A percentile compares a stretch with the other conserved stretches of the same genome.
Conservation (phyloP, 768 basidiomycete species). For the Artomyces pyxidatus region DNA sequence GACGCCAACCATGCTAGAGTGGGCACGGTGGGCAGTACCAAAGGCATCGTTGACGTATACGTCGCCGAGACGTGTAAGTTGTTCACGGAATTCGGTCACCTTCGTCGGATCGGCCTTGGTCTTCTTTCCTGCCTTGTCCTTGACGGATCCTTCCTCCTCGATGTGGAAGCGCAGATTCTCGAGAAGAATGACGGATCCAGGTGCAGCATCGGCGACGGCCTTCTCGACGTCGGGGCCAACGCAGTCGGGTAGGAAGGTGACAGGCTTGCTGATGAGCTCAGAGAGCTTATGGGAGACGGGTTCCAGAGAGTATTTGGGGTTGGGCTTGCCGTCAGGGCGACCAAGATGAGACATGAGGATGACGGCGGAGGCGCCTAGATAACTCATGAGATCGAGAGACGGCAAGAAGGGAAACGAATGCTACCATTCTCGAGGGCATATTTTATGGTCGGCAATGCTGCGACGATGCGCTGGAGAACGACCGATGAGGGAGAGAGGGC, state of each 20-base stretch:
- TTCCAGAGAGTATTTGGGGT: constrained; percentile 83
- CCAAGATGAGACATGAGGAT: constrained; percentile 98
- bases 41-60: constrained; percentile 99
- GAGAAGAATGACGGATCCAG: constrained; percentile 77
- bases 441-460: constrained; percentile 90
- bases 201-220: constrained; percentile 55
- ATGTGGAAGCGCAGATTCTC: constrained; percentile 99
- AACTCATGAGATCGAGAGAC: constrained; percentile 7
- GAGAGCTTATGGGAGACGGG: constrained; percentile 80
- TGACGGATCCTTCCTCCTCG: constrained; percentile 92
- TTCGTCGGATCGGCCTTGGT: constrained; percentile 82
- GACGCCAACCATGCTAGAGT: constrained; percentile 98
- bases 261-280: constrained; percentile 56
- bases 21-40: constrained; percentile 96
- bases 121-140: constrained; percentile 92
- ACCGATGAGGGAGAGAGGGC: constrained; percentile 2
- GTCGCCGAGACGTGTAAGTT: constrained; percentile 87
- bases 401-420: constrained; percentile 7
- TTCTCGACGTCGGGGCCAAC: constrained; percentile 83
- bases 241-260: constrained; percentile 79
- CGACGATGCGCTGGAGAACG: constrained; percentile 77
- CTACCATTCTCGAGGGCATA: constrained; percentile 86
- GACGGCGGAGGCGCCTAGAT: constrained; percentile 66
- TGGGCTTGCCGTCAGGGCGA: constrained; percentile 88
- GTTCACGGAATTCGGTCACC: constrained; percentile 78